A percentile compares a stretch with the other conserved stretches of the same genome.
These are phyloP conservation scores for Mycena alexandri DNA, from an alignment of 768 basidiomycete species.

Conservation along the genomic window DNA sequence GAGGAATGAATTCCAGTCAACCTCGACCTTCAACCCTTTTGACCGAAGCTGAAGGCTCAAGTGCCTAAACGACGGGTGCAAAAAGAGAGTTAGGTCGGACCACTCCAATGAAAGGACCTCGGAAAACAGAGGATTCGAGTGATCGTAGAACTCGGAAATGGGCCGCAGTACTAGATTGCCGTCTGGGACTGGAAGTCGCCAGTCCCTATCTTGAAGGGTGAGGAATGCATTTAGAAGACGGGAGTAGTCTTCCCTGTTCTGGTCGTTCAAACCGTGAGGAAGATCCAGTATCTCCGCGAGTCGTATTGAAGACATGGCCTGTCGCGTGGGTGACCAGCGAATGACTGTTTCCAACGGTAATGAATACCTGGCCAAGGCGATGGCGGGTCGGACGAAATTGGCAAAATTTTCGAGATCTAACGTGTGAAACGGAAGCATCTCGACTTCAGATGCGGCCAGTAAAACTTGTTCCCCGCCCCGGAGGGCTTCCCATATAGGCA, in stretches of 20 bases:
- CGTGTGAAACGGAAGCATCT: constrained; percentile 26
- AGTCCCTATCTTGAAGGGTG: constrained; percentile 7
- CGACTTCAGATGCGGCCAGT: constrained; percentile 3
- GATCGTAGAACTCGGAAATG: constrained; percentile 25
- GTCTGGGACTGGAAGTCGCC: constrained; percentile 31
- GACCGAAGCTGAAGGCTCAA: constrained; percentile 9
- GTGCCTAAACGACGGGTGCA: constrained; percentile 26
- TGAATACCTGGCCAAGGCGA: constrained; percentile 22
- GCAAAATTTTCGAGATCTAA: constrained; percentile 25
- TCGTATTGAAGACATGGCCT: constrained; percentile 8
- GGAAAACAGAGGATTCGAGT: constrained; percentile 27
- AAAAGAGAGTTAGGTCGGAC: constrained; percentile 13
- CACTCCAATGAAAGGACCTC: constrained; percentile 22
- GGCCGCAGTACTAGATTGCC: constrained; percentile 22
- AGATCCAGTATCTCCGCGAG: constrained; percentile 24
- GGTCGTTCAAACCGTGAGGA: constrained; percentile 3
- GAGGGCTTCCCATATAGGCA: constrained; percentile 34
- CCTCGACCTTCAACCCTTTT: constrained; percentile 13
- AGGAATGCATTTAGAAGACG: constrained; percentile 20
- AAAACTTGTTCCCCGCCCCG: constrained; percentile 12
- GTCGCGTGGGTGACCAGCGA: constrained; percentile 13
- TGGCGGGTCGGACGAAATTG: constrained; percentile 7
- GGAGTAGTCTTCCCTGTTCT: constrained; percentile 11
- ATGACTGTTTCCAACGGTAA: constrained; percentile 10
- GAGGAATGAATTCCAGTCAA: constrained; percentile 31